Conservation (phyloP, 2,329 filamentous ascomycete genomes). For the Pseudogymnoascus sp. region DNA sequence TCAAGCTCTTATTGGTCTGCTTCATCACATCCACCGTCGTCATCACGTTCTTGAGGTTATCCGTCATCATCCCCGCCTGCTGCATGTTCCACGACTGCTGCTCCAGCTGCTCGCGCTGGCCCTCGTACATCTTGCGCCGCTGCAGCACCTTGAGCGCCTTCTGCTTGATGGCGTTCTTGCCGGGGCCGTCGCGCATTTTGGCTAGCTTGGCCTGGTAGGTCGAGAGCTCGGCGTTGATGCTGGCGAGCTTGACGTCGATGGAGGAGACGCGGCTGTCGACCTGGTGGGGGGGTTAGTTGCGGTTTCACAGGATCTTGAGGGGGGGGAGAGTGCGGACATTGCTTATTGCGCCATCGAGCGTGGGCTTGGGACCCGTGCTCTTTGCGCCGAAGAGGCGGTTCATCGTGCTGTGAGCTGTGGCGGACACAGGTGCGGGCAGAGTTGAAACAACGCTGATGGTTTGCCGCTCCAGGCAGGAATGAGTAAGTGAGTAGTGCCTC, state of each 20-base stretch:
- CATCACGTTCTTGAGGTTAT: constrained; percentile 98
- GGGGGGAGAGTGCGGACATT: constrained; percentile 47
- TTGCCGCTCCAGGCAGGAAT: constrained; percentile 4
- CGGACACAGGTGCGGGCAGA: not conserved
- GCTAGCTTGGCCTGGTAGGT: constrained; percentile 80
- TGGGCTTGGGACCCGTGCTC: constrained; percentile 80
- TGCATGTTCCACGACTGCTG: constrained; percentile 99
- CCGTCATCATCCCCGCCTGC: constrained; percentile 95
- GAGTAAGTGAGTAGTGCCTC: not conserved
- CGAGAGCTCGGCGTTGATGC: constrained; percentile 81
- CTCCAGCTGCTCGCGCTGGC: constrained; percentile 87
- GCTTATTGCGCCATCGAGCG: constrained; percentile 71
- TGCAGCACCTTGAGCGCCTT: constrained; percentile 93
- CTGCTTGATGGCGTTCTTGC: constrained; percentile 84
- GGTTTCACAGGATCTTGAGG: not conserved
- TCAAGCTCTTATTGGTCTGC: constrained; percentile 86
- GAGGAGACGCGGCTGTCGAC: constrained; percentile 73
- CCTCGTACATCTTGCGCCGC: constrained; percentile 88
- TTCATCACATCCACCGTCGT: constrained; percentile 97
- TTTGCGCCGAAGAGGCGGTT: constrained; percentile 93
- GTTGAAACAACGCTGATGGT: not conserved
- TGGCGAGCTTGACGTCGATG: constrained; percentile 90
- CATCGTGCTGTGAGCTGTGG: constrained; percentile 47
- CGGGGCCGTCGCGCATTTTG: constrained; percentile 93
- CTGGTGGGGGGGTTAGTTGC: constrained; percentile 33